Base-by-base conservation (phyloP, 2,329 filamentous ascomycete species). In the Ceratocystis papillata region DNA sequence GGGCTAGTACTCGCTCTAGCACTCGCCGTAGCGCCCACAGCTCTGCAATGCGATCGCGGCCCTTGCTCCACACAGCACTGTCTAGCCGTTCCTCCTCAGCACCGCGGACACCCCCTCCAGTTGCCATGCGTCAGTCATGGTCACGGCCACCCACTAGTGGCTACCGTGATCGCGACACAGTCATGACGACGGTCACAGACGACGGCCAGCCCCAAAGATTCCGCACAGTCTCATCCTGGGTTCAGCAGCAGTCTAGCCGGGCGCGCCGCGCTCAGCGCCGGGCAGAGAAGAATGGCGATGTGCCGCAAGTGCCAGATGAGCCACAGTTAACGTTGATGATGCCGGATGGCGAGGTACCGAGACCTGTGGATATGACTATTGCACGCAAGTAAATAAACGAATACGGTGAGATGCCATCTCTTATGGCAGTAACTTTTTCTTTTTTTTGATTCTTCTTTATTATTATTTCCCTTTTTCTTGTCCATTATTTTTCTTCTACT, bases 141-240 rank as follows among this genome's bases (percentile, higher is more conserved):
- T 55, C 45, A 28, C 64, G 62, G 64, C 46, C 63, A 64, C 20
- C 66, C 46, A 63, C 67, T 37, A 71, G 71, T 62, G 55, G 28
- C 28, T 59, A 59, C 55, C 55, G 55, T 28, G 71, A 73, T 44
- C 76, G 81, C 37, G 81, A 83, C 57, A 83, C 81, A 0, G 73
- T 80, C 1, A 82, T 79, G 70, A 83, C 82, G 0, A 75, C 78
- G 63, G 76, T 78, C 3, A 83, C 80, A 63, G 79, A 84, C 44
- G 82, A 85, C 68, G 73, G 74, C 57, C 50, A 53, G 12, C 79
- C 81, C 4, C 77, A 81, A 15, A 79, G 80, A 3, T 87, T 86
- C 72, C 79, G 82, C 45, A 80, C 77, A 5, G 77, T 87, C 66
- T 79, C 77, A 66, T 85, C 83, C 37, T 88, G 85, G 85, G 84